Percentiles rank a stretch among this genome's conserved stretches.
phyloP scores from a whole-genome alignment of 2,329 filamentous ascomycete genomes.

The Aspergillus sclerotialis region DNA sequence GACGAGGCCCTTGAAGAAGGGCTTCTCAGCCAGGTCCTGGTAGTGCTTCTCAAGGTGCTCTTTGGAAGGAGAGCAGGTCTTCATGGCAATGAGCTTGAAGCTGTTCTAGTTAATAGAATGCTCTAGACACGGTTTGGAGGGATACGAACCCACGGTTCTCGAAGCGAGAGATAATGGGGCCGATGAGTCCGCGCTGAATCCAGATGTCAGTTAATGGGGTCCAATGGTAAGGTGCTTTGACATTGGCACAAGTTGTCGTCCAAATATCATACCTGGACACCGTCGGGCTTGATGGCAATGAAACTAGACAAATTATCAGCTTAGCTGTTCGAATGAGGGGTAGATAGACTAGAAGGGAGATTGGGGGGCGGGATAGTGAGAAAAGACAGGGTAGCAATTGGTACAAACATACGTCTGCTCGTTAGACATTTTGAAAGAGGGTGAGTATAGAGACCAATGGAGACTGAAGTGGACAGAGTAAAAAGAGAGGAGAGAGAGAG shows the following conservation, averaged over 20 bases:
- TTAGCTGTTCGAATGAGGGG: slow-evolving; percentile 16
- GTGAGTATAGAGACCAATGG: slow-evolving; percentile 18
- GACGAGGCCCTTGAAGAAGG: slow-evolving; percentile 94
- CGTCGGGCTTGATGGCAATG: slow-evolving; percentile 99
- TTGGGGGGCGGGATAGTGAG: slow-evolving; percentile 10
- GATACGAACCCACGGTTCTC: slow-evolving; percentile 78
- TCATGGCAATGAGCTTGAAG: slow-evolving; percentile 98
- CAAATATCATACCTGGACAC: slow-evolving; percentile 73
- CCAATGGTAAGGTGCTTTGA: slow-evolving; percentile 7
- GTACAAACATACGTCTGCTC: slow-evolving; percentile 73
- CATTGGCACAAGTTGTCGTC: background rate
- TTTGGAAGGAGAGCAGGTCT: slow-evolving; percentile 82
- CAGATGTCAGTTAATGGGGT: slow-evolving; percentile 17
- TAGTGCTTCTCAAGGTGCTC: slow-evolving; percentile 99
- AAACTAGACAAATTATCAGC: slow-evolving; percentile 58
- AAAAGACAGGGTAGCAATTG: slow-evolving; percentile 8
- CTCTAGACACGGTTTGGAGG: slow-evolving; percentile 1
- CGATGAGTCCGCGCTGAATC: slow-evolving; percentile 84
- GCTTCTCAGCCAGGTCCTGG: slow-evolving; percentile 82
- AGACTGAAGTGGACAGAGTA: too few species aligned
- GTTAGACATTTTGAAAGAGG: slow-evolving; percentile 57
- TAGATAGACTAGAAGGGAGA: slow-evolving; percentile 5
- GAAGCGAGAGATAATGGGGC: slow-evolving; percentile 96
- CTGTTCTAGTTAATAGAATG: slow-evolving; percentile 38
- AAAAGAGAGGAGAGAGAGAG: slow-evolving; percentile 14